Base-by-base conservation (phyloP, 2,329 filamentous ascomycete species). In the Polytolypa hystricis region DNA sequence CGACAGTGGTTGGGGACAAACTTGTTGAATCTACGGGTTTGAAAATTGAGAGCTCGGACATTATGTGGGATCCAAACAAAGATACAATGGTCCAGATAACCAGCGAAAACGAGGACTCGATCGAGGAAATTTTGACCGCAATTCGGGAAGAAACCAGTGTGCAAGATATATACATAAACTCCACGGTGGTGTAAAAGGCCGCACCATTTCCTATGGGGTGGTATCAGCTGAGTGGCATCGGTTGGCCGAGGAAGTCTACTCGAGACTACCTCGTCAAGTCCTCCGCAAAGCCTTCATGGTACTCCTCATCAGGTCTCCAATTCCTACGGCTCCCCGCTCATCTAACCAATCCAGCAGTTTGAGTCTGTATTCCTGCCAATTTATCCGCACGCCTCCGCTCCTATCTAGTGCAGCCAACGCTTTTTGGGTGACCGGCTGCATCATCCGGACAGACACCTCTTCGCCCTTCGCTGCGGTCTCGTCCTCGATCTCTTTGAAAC, bases 41-140 rank as follows among this genome's bases (percentile, higher is more conserved):
- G 42, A 73, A 80, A 40, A 73, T 93, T 30, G 65, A 81, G 38
- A 79, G 76, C 47, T 77, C 77, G 12, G 84, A 93, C 38, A 89
- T 95, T 35, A 71, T 94, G 29, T 95, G 84, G 79, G 74, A 80
- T 41, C 74, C 85, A 0, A 91, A 89, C 42, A 75, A 80, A 50
- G 86, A 94, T 43, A 87, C 82, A 0, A 74, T 74, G 54, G 74
- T 83, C 12, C 64, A 66, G 5, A 49, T 87, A 26, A 71, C 79
- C 40, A 69, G 72, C 11, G 62, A 70, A 10, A 66, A 71, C 9
- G 68, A 70, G 0, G 62, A 70, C 33, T 62, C 66, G 12, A 64
- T 95, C 18, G 65, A 67, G 29, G 65, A 70, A 3, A 71, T 93
- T 35, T 41, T 79, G 10, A 53, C 55, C 43, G 41, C 46, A 16